Evolutionary conservation across 2,329 filamentous ascomycete species (phyloP).

Genomic region (Aureobasidium mangrovei): DNA sequence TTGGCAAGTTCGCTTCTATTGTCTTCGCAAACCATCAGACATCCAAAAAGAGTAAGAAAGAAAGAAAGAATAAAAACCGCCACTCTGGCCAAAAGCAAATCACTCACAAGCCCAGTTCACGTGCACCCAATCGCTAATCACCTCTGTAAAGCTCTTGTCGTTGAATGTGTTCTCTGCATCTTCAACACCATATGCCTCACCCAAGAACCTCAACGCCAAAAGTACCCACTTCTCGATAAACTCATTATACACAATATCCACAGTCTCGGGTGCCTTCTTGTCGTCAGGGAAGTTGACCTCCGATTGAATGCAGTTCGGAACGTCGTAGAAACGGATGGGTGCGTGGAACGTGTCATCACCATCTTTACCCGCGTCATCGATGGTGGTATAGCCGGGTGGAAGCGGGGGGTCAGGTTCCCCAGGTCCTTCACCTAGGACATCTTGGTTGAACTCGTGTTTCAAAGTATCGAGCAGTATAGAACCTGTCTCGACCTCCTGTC

Average conservation of each 20-base stretch:
- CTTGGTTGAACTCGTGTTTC: constrained; percentile 3
- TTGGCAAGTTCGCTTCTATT: too few species aligned
- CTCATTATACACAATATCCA: constrained; percentile 86
- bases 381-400: constrained; percentile 79
- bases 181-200: constrained; percentile 39
- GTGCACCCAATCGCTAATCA: constrained; percentile 52
- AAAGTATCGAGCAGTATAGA: neutral
- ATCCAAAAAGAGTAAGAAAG: too few species aligned
- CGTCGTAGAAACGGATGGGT: constrained; percentile 61
- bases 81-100: too few species aligned
- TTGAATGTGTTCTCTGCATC: constrained; percentile 47
- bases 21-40: too few species aligned
- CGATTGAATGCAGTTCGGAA: constrained; percentile 78
- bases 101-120: constrained; percentile 41
- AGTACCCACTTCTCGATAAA: constrained; percentile 80
- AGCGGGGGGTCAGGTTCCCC: constrained; percentile 26
- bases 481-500: neutral
- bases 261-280: constrained; percentile 41
- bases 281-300: constrained; percentile 53
- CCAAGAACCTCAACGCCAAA: constrained; percentile 58
- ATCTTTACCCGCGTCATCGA: constrained; percentile 70
- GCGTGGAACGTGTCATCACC: constrained; percentile 87
- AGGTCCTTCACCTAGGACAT: neutral
- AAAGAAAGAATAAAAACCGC: too few species aligned
- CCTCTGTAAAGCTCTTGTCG: constrained; percentile 46